Base-by-base conservation (phyloP, 106 monocot species). In the Dendrobium huoshanense region DNA sequence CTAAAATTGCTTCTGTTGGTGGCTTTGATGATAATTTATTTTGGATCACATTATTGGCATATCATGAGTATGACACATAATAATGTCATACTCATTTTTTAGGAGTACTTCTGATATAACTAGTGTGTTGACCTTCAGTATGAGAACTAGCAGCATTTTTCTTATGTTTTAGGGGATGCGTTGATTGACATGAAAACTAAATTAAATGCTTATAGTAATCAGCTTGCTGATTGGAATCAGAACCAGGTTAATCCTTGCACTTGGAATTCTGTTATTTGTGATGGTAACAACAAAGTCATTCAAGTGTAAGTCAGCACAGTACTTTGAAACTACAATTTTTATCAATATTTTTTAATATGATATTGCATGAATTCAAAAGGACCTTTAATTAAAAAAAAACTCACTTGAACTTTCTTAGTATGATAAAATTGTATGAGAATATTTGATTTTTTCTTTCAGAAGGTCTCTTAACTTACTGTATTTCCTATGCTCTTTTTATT, bases 211-310 rank as follows among this genome's bases (percentile, higher is more conserved):
- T 33, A 73, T 75, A 80, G 37, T 58, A 79, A 84, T 83, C 92
- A 92, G 78, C 87, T 92, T 70, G 3, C 56, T 54, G 86, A 92
- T 56, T 92, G 92, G 92, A 92, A 86, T 43, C 79, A 51, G 74
- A 86, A 92, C 81, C 87, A 85, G 77, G 89, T 92, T 61, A 84
- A 86, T 77, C 89, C 92, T 75, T 89, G 89, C 79, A 89, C 92
- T 42, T 92, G 89, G 92, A 89, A 80, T 81, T 88, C 79, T 56
- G 84, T 97, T 82, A 90, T 94, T 20, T 97, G 94, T 84, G 97
- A 94, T 86, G 51, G 5, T 67, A 86, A 90, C 81, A 78, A 85
- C 33, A 90, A 91, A 77, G 97, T 97, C 16, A 82, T 86, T 79
- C 80, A 80, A 85, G 90, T 97, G 96, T 97, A 85, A 89, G 94